Evolutionary conservation across 169 alveolate genomes (phyloP).

Genomic region (Toxoplasma gondii): DNA sequence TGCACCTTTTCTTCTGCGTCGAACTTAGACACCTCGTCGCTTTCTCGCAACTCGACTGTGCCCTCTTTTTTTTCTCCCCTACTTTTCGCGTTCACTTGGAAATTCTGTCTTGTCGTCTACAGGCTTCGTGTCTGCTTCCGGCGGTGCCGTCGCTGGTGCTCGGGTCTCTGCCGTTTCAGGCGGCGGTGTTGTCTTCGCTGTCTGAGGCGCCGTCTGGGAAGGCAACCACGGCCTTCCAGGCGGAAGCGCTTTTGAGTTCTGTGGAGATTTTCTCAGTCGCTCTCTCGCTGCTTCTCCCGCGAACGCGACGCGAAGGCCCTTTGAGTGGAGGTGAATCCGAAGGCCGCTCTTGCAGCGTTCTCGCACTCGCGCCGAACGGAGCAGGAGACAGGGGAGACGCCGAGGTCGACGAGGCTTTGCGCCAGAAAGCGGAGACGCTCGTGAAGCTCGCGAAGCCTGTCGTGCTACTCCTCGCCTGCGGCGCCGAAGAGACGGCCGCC

Average conservation of each 20-base stretch:
- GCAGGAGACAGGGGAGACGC: no score
- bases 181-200: not conserved
- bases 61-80: no score
- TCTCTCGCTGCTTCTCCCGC: not conserved
- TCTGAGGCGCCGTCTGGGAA: not conserved
- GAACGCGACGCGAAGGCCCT: not conserved
- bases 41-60: no score
- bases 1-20: no score
- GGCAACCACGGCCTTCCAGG: not conserved
- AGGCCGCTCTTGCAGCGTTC: no score
- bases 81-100: no score
- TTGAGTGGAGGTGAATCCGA: not conserved
- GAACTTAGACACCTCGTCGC: no score
- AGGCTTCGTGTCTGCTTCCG: not conserved
- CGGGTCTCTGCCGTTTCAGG: not conserved
- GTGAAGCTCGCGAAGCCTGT: not conserved
- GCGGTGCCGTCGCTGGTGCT: not conserved
- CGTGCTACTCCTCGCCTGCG: not conserved
- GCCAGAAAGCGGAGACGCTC: not conserved
- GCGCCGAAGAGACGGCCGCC: not conserved
- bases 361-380: no score
- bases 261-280: not conserved
- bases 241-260: not conserved
- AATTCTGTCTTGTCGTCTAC: not conserved
- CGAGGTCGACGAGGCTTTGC: no score